Conservation (phyloP, 2,329 filamentous ascomycete species). For the Colletotrichum karsti region DNA sequence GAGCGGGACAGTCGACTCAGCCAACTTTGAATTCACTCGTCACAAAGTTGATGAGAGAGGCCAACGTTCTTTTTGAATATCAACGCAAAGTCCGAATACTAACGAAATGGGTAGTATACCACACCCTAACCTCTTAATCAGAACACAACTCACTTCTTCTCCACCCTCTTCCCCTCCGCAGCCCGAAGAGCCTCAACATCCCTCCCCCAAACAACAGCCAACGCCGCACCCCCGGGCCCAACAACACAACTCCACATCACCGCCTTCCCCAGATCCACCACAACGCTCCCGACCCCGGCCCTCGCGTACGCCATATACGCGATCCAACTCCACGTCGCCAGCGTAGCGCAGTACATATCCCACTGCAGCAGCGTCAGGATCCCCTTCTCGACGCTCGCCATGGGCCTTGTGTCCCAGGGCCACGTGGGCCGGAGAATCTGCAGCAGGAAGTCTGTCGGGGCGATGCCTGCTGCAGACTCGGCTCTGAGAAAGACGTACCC, state of each 20-base stretch:
- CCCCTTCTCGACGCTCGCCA: slow-evolving; percentile 24
- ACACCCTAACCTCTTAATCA: too few relatives aligned
- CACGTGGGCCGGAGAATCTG: slow-evolving; percentile 24
- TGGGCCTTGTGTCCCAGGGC: background rate
- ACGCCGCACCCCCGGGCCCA: slow-evolving; percentile 30
- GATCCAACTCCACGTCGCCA: slow-evolving; percentile 18
- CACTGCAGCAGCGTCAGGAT: slow-evolving; percentile 31
- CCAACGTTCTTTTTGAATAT: too few relatives aligned
- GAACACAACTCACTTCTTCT: slow-evolving; percentile 6
- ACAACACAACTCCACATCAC: slow-evolving; percentile 15
- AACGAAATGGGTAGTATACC: too few relatives aligned
- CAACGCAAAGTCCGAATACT: too few relatives aligned
- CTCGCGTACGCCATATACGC: slow-evolving; percentile 21
- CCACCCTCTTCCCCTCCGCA: background rate
- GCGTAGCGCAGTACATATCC: slow-evolving; percentile 32
- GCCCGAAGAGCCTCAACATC: slow-evolving; percentile 15
- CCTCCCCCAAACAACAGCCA: slow-evolving; percentile 32
- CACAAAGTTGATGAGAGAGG: too few relatives aligned
- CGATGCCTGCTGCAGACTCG: background rate
- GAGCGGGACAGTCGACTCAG: too few relatives aligned
- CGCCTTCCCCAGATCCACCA: slow-evolving; percentile 1
- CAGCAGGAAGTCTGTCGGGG: background rate
- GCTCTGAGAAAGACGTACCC: slow-evolving; percentile 8
- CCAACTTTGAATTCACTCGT: too few relatives aligned
- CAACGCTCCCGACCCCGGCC: background rate